phyloP scores from a whole-genome alignment of 306 rosid species.

The Prunus kanzakura region DNA sequence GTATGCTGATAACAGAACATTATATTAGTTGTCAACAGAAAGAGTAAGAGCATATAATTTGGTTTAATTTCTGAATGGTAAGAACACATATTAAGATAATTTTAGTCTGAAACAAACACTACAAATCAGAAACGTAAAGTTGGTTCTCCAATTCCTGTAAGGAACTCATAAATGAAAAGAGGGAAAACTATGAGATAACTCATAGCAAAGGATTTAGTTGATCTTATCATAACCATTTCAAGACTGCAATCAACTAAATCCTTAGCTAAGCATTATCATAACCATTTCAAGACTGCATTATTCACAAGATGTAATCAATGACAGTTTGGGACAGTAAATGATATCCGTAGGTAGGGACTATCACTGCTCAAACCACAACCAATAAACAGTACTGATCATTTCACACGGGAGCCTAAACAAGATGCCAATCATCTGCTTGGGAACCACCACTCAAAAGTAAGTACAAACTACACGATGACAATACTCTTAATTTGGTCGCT shows the following conservation, averaged over 20 bases:
- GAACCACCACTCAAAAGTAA: not conserved
- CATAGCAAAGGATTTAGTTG: not conserved
- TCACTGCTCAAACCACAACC: not conserved
- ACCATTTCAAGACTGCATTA: not conserved
- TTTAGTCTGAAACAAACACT: not conserved
- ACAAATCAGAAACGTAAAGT: not conserved
- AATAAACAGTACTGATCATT: not conserved
- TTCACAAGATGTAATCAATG: not conserved
- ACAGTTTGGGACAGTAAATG: not conserved
- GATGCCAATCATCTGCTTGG: not conserved
- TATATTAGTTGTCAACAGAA: constrained; percentile 4
- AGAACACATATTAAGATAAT: not conserved
- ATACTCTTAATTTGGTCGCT: not conserved
- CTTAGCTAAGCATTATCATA: not conserved
- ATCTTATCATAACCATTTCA: not conserved
- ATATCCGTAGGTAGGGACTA: not conserved
- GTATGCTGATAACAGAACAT: not conserved
- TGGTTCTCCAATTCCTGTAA: not conserved
- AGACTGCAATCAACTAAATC: not conserved
- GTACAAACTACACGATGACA: not conserved
- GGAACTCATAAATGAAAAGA: not conserved
- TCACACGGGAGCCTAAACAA: not conserved
- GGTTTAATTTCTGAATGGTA: not conserved
- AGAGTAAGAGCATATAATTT: not conserved
- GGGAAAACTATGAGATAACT: not conserved